Conservation (phyloP, 352 stramenopile genomes). For the Blastocystis sp. region DNA sequence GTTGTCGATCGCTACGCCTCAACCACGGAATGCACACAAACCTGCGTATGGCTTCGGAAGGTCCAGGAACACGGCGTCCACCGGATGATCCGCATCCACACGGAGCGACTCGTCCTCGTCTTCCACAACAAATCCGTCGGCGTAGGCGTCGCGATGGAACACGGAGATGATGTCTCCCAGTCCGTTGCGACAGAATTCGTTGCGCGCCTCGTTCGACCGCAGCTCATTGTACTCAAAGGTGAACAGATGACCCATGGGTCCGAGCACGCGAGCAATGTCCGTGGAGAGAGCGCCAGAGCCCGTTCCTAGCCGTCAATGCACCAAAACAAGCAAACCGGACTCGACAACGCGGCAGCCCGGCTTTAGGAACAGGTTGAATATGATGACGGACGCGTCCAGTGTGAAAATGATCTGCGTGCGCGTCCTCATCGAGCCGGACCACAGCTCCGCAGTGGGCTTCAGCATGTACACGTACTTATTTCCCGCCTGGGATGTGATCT, state of each 20-base stretch:
- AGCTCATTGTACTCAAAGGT: slow-evolving; percentile 97
- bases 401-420: slow-evolving; percentile 96
- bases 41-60: slow-evolving; percentile 89
- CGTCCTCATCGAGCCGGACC: slow-evolving; percentile 84
- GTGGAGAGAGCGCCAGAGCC: slow-evolving; percentile 83
- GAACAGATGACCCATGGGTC: slow-evolving; percentile 85
- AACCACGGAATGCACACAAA: neutral
- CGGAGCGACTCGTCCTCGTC: slow-evolving; percentile 68
- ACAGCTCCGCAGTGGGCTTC: slow-evolving; percentile 91
- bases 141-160: slow-evolving; percentile 90
- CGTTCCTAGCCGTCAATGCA: slow-evolving; percentile 75
- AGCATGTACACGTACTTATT: slow-evolving; percentile 88
- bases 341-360: slow-evolving; percentile 81
- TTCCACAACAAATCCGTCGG: slow-evolving; percentile 76
- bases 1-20: slow-evolving; percentile 82
- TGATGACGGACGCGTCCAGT: slow-evolving; percentile 85
- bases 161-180: slow-evolving; percentile 86
- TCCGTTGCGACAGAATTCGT: slow-evolving; percentile 89
- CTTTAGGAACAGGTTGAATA: slow-evolving; percentile 74
- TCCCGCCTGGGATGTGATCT: slow-evolving; percentile 72
- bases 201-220: slow-evolving; percentile 83
- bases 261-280: slow-evolving; percentile 82
- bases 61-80: slow-evolving; percentile 93
- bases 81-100: slow-evolving; percentile 71
- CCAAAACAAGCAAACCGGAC: slow-evolving; percentile 82